A percentile compares a stretch with the other conserved stretches of the same genome.
Conservation (phyloP, 192 early-diverging fungal genomes). For the Backusella sp. region DNA sequence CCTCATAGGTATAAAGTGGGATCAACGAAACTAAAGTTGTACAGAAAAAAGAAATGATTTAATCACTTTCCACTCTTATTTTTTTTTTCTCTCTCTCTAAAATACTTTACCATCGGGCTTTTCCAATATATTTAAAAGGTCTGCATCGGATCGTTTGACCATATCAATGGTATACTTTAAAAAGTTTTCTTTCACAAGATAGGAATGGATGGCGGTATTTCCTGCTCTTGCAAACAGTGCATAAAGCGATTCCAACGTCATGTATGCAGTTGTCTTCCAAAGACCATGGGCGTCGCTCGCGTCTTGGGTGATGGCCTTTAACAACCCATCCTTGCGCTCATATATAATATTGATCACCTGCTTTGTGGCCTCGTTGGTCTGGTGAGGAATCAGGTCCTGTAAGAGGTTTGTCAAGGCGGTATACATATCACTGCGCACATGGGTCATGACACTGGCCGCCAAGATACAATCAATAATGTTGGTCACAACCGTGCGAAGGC, state of each 20-base stretch:
- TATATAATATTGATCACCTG: not conserved
- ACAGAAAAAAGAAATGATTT: not conserved
- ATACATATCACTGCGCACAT: slow-evolving; percentile 76
- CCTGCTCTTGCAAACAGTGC: not conserved
- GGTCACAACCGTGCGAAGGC: slow-evolving; percentile 31
- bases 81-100: not conserved
- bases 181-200: slow-evolving; percentile 53
- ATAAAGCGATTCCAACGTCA: slow-evolving; percentile 66
- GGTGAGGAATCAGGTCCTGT: slow-evolving; percentile 47
- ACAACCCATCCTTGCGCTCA: not conserved
- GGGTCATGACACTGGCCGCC: not conserved
- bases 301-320: slow-evolving; percentile 76
- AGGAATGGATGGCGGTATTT: slow-evolving; percentile 3
- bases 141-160: slow-evolving; percentile 61
- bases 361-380: not conserved
- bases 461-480: slow-evolving; percentile 28
- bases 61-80: not conserved
- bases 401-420: slow-evolving; percentile 71
- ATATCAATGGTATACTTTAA: slow-evolving; percentile 56
- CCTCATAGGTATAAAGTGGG: slow-evolving; percentile 72
- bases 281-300: slow-evolving; percentile 78
- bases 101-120: slow-evolving; percentile 36
- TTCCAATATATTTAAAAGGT: slow-evolving; percentile 48
- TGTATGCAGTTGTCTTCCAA: slow-evolving; percentile 86
- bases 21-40: slow-evolving; percentile 44